Conservation (phyloP, 2,329 filamentous ascomycete species). For the Dactylonectria macrodidyma region DNA sequence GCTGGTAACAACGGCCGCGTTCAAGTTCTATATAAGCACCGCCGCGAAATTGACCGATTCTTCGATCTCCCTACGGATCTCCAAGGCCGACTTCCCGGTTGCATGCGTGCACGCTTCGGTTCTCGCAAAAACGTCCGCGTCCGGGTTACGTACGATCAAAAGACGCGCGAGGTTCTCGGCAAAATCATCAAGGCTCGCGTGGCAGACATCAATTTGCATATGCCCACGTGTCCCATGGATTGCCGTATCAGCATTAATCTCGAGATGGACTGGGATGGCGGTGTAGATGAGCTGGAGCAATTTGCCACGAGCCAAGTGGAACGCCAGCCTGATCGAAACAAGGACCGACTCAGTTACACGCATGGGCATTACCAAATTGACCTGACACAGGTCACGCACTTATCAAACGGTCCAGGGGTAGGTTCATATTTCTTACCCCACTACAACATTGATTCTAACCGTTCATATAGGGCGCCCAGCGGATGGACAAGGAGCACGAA, state of each 20-base stretch:
- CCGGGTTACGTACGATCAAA: slow-evolving; percentile 83
- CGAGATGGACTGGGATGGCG: slow-evolving; percentile 88
- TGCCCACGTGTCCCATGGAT: slow-evolving; percentile 84
- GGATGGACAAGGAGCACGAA: slow-evolving; percentile 79
- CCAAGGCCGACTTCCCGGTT: slow-evolving; percentile 73
- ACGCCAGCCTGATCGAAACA: slow-evolving; percentile 76
- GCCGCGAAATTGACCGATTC: slow-evolving; percentile 87
- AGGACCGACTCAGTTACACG: slow-evolving; percentile 92
- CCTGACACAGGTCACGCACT: slow-evolving; percentile 86
- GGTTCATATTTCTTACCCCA: slow-evolving; percentile 36
- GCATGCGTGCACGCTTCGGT: slow-evolving; percentile 72
- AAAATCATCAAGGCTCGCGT: slow-evolving; percentile 95
- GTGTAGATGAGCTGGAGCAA: slow-evolving; percentile 70
- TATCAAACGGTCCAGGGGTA: slow-evolving; percentile 55
- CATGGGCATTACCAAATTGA: slow-evolving; percentile 93
- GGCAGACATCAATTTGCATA: slow-evolving; percentile 88
- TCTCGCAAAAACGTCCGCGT: slow-evolving; percentile 60
- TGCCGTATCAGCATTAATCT: slow-evolving; percentile 95
- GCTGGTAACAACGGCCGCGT: slow-evolving; percentile 66
- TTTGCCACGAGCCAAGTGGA: slow-evolving; percentile 54
- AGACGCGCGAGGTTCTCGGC: slow-evolving; percentile 77
- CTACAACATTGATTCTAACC: slow-evolving; percentile 20
- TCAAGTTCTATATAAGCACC: slow-evolving; percentile 84
- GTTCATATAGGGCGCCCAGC: slow-evolving; percentile 56
- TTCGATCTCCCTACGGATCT: slow-evolving; percentile 78